A percentile compares a stretch with the other conserved stretches of the same genome.
Evolutionary conservation across 805 yeast species (phyloP).

Genomic region (Yamadazyma akitaensis): DNA sequence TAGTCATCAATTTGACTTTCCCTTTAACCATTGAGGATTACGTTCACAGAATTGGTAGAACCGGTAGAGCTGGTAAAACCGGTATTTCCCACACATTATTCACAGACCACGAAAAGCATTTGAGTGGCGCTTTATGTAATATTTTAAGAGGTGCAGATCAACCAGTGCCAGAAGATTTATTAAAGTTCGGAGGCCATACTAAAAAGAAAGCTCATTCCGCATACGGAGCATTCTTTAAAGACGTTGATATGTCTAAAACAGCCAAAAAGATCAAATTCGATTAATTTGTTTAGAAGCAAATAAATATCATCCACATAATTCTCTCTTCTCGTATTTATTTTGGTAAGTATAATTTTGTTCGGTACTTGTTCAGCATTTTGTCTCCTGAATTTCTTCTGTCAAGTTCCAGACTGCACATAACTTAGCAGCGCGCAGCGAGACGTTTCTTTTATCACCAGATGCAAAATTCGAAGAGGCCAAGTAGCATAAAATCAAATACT

Average conservation of each 20-base stretch:
- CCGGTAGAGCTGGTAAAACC: slow-evolving; percentile 95
- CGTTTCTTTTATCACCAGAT: slow-evolving; percentile 6
- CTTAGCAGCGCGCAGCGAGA: not conserved
- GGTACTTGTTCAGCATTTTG: not conserved
- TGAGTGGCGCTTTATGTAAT: slow-evolving; percentile 91
- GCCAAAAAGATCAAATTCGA: slow-evolving; percentile 90
- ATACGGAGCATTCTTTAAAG: slow-evolving; percentile 97
- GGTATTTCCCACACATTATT: slow-evolving; percentile 95
- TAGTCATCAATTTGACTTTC: slow-evolving; percentile 91
- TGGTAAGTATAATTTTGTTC: too few relatives aligned
- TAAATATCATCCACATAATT: not conserved
- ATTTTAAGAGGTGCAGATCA: slow-evolving; percentile 92
- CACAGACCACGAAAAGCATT: slow-evolving; percentile 95
- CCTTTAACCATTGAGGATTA: slow-evolving; percentile 96
- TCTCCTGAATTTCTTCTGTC: not conserved
- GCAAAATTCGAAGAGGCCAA: slow-evolving; percentile 5
- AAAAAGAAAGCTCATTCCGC: slow-evolving; percentile 96
- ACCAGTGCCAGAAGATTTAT: slow-evolving; percentile 89
- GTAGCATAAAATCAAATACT: not conserved
- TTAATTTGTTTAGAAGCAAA: slow-evolving; percentile 15
- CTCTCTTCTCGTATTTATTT: too few relatives aligned
- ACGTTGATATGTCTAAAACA: slow-evolving; percentile 78
- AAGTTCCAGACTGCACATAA: not conserved
- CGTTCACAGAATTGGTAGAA: slow-evolving; percentile 96
- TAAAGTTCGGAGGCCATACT: slow-evolving; percentile 96